Percentiles rank a stretch among this genome's conserved stretches.
Evolutionary conservation across 2,329 filamentous ascomycete species (phyloP).

Genomic region (Botryotinia narcissicola): DNA sequence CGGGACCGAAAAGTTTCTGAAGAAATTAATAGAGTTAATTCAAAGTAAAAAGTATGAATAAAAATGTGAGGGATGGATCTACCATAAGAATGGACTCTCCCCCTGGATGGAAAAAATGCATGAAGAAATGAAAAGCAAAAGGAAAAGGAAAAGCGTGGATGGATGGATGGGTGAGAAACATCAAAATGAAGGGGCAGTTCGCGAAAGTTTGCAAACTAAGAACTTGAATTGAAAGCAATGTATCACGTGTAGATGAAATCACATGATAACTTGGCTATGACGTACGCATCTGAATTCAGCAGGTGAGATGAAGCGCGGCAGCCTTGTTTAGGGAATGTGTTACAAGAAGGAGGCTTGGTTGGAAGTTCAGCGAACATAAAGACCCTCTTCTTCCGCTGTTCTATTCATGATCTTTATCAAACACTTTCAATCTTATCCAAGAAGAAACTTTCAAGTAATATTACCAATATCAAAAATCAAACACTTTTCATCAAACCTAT

Average conservation of each 20-base stretch:
- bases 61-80: neutral
- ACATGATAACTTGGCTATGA: slow-evolving; percentile 5
- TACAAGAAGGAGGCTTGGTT: neutral
- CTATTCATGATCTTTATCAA: slow-evolving; percentile 7
- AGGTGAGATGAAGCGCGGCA: slow-evolving; percentile 1
- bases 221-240: neutral
- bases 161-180: neutral
- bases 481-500: slow-evolving; percentile 23
- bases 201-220: neutral
- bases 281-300: slow-evolving; percentile 7
- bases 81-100: neutral
- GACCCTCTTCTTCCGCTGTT: neutral
- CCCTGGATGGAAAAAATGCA: neutral
- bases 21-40: neutral
- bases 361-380: slow-evolving; percentile 6
- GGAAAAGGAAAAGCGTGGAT: neutral
- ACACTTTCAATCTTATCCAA: slow-evolving; percentile 7
- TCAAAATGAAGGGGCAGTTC: neutral
- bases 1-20: neutral
- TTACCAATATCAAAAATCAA: slow-evolving; percentile 8
- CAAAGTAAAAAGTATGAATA: neutral
- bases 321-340: slow-evolving; percentile 2
- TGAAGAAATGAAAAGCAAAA: neutral
- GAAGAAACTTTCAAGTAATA: neutral
- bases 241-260: neutral